Base-by-base conservation (phyloP, 1,139 yeast species). In the Suhomyces panamericanus region DNA sequence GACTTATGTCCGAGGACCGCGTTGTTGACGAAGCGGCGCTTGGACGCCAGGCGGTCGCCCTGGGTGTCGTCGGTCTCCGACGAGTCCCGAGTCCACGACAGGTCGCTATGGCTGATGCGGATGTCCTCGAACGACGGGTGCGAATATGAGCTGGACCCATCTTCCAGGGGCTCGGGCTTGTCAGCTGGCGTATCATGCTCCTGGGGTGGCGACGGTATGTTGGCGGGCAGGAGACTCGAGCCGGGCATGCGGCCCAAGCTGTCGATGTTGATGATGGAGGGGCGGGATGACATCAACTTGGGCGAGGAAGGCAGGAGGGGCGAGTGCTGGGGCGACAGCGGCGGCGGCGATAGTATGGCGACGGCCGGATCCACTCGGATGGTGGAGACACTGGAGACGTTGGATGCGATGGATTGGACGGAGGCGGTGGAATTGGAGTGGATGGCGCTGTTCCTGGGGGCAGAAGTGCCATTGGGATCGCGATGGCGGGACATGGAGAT, bases 1-100 rank as follows among this genome's bases (percentile, higher is more conserved):
- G 69, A 64, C 41, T 52, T 44, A 33, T 54, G 48, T 30, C 53
- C 55, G 28, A 47, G 41, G 13, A 50, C 46, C 27, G 52, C 55
- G 30, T 48, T 45, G 15, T 34, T 32, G 10, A 49, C 35, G 20
- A 45, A 49, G 14, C 38, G 40, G 11, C 39, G 32, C 29, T 42
- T 37, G 22, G 28, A 24, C 15, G 36, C 38, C 10, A 22, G n/a
- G 13, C 31, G 32, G 13, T 38, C 39, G 5, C 24, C 24, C 24
- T 31, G 12, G 14, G 41, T 28, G 17, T 44, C 48, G 14, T 16
- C 42, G 10, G 39, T 39, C 10, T 40, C 45, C 4, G 42, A 27
- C 10, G 49, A 27, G 12, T 39, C 45, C 9, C 22, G 31, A 13
- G 43, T 39, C 39, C 42, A 30, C 9, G 47, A 39, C 38, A 30